Percentiles rank a stretch among this genome's conserved stretches.
Evolutionary conservation across 345 rosid genomes (phyloP).

Genomic region (Luvunga scandens): DNA sequence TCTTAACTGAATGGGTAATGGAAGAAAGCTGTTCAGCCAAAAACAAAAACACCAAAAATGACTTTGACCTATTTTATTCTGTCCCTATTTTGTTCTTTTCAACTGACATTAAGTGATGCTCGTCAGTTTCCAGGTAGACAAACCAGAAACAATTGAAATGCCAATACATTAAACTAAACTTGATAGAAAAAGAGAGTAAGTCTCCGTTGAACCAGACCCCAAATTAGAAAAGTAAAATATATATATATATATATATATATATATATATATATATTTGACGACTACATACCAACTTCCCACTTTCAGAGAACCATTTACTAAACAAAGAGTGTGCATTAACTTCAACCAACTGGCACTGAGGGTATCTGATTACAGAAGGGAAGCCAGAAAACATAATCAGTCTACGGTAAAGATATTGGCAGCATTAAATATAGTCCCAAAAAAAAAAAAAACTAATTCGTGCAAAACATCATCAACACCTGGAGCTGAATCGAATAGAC

Average conservation of each 20-base stretch:
- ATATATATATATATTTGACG: neutral
- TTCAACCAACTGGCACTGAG: constrained; percentile 89
- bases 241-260: neutral
- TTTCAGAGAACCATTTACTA: constrained; percentile 99
- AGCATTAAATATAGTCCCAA: neutral
- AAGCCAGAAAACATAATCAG: constrained; percentile 13
- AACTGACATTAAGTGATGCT: neutral
- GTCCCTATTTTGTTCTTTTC: neutral
- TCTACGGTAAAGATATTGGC: neutral
- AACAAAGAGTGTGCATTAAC: constrained; percentile 98
- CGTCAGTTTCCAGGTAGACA: neutral
- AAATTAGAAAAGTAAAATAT: neutral
- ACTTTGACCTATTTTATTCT: no score
- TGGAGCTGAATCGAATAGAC: constrained; percentile 77
- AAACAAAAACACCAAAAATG: neutral
- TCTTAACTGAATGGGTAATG: neutral
- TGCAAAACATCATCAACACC: constrained; percentile 37
- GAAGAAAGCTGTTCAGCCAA: neutral
- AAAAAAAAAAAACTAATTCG: neutral
- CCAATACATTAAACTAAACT: constrained; percentile 1
- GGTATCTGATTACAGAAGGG: constrained; percentile 56
- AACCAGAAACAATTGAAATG: neutral
- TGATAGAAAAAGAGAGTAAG: neutral
- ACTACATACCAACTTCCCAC: constrained; percentile 88
- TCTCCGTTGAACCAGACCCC: neutral